Conservation (phyloP, 768 basidiomycete species). For the Calocybe gangraenosa region DNA sequence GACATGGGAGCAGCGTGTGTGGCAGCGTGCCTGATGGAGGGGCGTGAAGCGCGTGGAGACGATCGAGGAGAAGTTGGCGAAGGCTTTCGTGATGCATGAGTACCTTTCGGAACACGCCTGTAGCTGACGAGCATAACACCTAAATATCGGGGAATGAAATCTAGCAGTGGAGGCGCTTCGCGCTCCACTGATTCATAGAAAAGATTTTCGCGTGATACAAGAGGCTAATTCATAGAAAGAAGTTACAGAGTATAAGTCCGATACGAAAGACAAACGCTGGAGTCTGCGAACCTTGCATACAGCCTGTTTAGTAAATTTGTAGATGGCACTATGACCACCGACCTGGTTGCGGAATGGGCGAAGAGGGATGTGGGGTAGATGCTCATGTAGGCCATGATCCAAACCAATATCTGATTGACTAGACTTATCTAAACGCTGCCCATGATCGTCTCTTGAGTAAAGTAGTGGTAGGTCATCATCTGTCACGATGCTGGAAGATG, state of each 20-base stretch:
- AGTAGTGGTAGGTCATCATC: conserved; percentile 1
- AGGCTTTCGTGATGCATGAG: conserved; percentile 18
- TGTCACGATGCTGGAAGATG: conserved; percentile 14
- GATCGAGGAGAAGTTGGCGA: conserved; percentile 17
- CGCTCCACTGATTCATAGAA: conserved; percentile 97
- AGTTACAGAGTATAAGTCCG: conserved; percentile 18
- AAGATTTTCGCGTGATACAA: conserved; percentile 94
- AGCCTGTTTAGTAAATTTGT: conserved; percentile 95
- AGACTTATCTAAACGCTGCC: conserved; percentile 2
- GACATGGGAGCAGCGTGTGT: conserved; percentile 21
- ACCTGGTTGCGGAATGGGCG: conserved; percentile 97
- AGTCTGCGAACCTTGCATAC: conserved; percentile 86
- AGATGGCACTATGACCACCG: conserved; percentile 95
- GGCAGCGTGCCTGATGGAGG: conserved; percentile 17
- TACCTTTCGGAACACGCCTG: conserved; percentile 61
- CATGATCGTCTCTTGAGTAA: conserved; percentile 3
- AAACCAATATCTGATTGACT: conserved; percentile 32
- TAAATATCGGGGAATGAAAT: conserved; percentile 95
- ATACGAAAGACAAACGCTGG: conserved; percentile 14
- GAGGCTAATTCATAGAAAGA: conserved; percentile 54
- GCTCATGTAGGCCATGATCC: conserved; percentile 39
- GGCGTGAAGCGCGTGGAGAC: conserved; percentile 22
- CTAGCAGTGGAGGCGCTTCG: conserved; percentile 87
- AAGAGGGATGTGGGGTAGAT: conserved; percentile 84
- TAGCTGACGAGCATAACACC: conserved; percentile 99